Evolutionary conservation across 2,329 filamentous ascomycete species (phyloP).

Genomic region (Lachnum nothofagi): DNA sequence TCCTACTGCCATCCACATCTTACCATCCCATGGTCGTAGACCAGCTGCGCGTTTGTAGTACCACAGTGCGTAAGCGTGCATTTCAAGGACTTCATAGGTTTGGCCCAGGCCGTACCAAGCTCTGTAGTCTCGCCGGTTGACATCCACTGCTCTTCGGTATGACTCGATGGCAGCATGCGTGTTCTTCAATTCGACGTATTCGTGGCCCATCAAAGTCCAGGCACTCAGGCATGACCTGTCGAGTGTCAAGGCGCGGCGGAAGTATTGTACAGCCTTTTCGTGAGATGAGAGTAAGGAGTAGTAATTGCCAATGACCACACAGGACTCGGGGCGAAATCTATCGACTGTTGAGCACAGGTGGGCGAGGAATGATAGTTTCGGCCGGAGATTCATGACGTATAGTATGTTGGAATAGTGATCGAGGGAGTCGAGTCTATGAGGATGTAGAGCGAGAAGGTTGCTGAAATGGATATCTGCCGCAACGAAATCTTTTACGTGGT

Average conservation of each 20-base stretch:
- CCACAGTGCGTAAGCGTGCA: constrained; percentile 95
- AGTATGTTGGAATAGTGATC: constrained; percentile 98
- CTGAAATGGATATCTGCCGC: constrained; percentile 65
- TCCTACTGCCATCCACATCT: constrained; percentile 97
- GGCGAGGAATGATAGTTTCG: constrained; percentile 87
- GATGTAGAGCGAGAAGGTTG: constrained; percentile 70
- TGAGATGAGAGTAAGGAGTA: constrained; percentile 92
- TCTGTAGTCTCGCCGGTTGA: constrained; percentile 91
- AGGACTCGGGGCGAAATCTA: constrained; percentile 94
- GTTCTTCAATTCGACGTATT: constrained; percentile 98
- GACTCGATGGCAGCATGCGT: constrained; percentile 97
- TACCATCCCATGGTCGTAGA: constrained; percentile 89
- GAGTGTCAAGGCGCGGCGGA: constrained; percentile 82
- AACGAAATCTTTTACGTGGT: constrained; percentile 81
- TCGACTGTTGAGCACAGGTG: constrained; percentile 87
- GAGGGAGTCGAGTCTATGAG: constrained; percentile 75
- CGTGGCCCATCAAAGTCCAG: constrained; percentile 98
- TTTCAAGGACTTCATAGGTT: constrained; percentile 95
- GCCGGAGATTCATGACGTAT: constrained; percentile 82
- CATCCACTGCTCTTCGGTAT: constrained; percentile 89
- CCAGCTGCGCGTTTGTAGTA: constrained; percentile 96
- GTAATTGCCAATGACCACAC: constrained; percentile 95
- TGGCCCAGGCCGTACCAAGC: constrained; percentile 97
- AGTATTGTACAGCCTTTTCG: constrained; percentile 97
- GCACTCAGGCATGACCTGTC: constrained; percentile 88